Conservation (phyloP, 495 filamentous ascomycete species). For the Podospora pseudoanserina region DNA sequence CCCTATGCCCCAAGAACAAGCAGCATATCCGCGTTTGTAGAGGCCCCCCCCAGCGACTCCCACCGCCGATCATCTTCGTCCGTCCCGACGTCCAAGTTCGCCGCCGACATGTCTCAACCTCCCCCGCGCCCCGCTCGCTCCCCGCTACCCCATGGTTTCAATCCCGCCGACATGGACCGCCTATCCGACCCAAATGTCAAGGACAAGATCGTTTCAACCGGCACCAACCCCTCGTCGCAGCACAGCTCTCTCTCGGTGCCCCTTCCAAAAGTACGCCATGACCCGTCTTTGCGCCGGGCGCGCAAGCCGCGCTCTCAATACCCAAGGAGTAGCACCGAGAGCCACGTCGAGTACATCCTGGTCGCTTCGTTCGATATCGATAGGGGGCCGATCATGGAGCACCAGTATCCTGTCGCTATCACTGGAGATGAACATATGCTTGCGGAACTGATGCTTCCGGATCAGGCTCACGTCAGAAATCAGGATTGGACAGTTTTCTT, state of each 20-base stretch:
- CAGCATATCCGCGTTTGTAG: constrained; percentile 16
- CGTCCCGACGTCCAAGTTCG: constrained; percentile 54
- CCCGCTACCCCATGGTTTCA: constrained; percentile 41
- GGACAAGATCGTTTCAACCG: constrained; percentile 52
- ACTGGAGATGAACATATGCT: constrained; percentile 97
- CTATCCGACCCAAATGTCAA: constrained; percentile 53
- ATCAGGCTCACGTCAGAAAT: constrained; percentile 90
- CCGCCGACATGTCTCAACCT: constrained; percentile 48
- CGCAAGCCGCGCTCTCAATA: constrained; percentile 77
- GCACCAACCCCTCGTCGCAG: constrained; percentile 49
- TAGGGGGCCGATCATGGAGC: constrained; percentile 94
- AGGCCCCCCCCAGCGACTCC: constrained; percentile 20
- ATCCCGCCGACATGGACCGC: constrained; percentile 42
- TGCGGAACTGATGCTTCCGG: constrained; percentile 96
- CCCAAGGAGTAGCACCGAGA: constrained; percentile 70
- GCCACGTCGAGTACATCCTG: constrained; percentile 98
- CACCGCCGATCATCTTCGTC: constrained; percentile 57
- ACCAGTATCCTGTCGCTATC: constrained; percentile 91
- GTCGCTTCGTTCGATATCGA: constrained; percentile 98
- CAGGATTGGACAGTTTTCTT: constrained; percentile 99
- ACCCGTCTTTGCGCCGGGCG: constrained; percentile 38
- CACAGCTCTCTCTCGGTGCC: constrained; percentile 50
- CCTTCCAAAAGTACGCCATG: constrained; percentile 36
- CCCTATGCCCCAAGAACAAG: constrained; percentile 16
- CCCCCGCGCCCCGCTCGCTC: constrained; percentile 48